Evolutionary conservation across 2,329 filamentous ascomycete species (phyloP).

Genomic region (Pleurostoma richardsiae): DNA sequence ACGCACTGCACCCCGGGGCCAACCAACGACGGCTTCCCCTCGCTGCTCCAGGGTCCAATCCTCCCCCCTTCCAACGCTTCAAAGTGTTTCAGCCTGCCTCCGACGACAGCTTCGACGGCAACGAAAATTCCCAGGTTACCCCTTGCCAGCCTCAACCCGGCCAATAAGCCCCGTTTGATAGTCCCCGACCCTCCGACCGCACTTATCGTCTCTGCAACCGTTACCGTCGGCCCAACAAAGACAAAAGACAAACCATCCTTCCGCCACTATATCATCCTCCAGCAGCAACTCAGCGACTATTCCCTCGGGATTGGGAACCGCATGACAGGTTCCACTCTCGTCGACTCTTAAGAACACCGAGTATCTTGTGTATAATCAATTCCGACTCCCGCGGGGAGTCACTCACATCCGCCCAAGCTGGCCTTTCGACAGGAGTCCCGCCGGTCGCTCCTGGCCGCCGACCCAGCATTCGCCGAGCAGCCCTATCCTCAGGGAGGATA

Average conservation of each 20-base stretch:
- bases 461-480: slow-evolving; percentile 20
- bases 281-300: not conserved
- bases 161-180: too few relatives aligned
- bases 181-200: too few relatives aligned
- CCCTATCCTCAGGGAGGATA: slow-evolving; percentile 21
- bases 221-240: too few relatives aligned
- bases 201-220: not conserved
- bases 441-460: slow-evolving; percentile 36
- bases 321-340: not conserved
- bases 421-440: slow-evolving; percentile 38
- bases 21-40: too few relatives aligned
- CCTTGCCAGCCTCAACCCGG: too few relatives aligned
- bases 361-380: slow-evolving; percentile 1
- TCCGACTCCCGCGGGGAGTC: slow-evolving; percentile 17
- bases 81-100: too few relatives aligned
- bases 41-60: too few relatives aligned
- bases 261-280: slow-evolving; percentile 3
- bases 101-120: too few relatives aligned
- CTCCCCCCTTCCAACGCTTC: too few relatives aligned
- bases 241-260: too few relatives aligned
- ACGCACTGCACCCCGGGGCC: too few relatives aligned
- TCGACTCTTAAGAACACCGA: not conserved
- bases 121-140: too few relatives aligned
- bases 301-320: slow-evolving; percentile 2
- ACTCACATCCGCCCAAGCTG: slow-evolving; percentile 33